These are phyloP conservation scores for Zopfia rhizophila DNA, from an alignment of 2,329 filamentous ascomycete genomes.

Conservation along the genomic window DNA sequence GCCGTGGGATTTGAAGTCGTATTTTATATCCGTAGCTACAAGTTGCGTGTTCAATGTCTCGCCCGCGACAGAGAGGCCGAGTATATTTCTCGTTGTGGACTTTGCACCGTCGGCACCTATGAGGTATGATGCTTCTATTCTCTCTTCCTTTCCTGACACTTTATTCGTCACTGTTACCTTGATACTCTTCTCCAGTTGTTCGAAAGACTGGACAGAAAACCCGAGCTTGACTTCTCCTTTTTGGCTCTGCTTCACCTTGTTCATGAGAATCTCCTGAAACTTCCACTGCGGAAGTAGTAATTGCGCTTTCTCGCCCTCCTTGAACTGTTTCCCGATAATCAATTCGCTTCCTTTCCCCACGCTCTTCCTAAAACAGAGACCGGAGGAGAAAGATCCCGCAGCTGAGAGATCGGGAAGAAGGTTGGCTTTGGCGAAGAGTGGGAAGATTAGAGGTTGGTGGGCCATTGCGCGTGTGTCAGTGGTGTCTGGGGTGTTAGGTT, in stretches of 20 bases:
- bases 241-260: constrained; percentile 19
- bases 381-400: constrained; percentile 32
- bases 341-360: constrained; percentile 34
- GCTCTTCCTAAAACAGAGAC: constrained; percentile 43
- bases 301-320: constrained; percentile 35
- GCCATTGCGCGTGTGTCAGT: constrained; percentile 54
- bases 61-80: constrained; percentile 38
- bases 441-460: constrained; percentile 54
- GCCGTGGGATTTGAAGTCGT: constrained; percentile 49
- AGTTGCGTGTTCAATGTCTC: constrained; percentile 50
- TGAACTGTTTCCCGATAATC: constrained; percentile 39
- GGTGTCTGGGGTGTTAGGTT: constrained; percentile 34
- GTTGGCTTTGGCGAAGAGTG: constrained; percentile 50
- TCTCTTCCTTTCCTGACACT: constrained; percentile 11
- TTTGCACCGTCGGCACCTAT: constrained; percentile 46
- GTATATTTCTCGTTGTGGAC: constrained; percentile 29
- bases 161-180: constrained; percentile 18
- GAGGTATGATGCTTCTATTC: constrained; percentile 37
- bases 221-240: constrained; percentile 35
- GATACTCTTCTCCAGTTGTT: constrained; percentile 17
- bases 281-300: constrained; percentile 43
- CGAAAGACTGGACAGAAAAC: constrained; percentile 25
- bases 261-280: constrained; percentile 41
- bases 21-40: constrained; percentile 51
- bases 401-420: constrained; percentile 49